A percentile compares a stretch with the other conserved stretches of the same genome.
phyloP scores from a whole-genome alignment of 352 stramenopile genomes.

The Pythium oligandrum region DNA sequence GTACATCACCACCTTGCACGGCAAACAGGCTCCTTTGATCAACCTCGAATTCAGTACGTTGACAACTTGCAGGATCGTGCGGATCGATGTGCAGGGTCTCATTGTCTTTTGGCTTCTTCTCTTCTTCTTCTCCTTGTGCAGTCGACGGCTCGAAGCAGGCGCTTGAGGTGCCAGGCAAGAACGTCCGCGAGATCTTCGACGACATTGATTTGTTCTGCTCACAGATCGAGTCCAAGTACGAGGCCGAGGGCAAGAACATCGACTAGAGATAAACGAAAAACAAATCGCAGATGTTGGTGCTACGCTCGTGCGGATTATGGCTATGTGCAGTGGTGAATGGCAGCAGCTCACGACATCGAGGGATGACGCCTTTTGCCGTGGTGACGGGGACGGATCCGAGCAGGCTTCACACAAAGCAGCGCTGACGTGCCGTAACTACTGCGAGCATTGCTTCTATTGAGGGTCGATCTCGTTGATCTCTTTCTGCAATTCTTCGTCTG shows the following conservation, averaged over 20 bases:
- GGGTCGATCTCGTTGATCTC: slow-evolving; percentile 3
- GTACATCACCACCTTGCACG: slow-evolving; percentile 50
- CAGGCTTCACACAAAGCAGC: too few relatives aligned
- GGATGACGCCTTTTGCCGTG: too few relatives aligned
- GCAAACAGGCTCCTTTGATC: slow-evolving; percentile 46
- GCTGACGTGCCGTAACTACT: too few relatives aligned
- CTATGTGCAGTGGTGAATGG: too few relatives aligned
- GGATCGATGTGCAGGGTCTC: too few relatives aligned
- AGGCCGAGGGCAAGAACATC: slow-evolving; percentile 76
- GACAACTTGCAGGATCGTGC: too few relatives aligned
- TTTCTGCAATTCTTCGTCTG: neutral
- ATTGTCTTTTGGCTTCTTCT: too few relatives aligned
- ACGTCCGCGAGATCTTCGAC: slow-evolving; percentile 81
- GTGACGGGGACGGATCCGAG: too few relatives aligned
- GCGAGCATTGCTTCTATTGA: neutral
- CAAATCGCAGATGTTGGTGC: neutral
- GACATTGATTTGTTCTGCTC: slow-evolving; percentile 81
- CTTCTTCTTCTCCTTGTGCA: slow-evolving; percentile 8
- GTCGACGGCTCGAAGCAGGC: slow-evolving; percentile 75
- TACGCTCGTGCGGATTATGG: too few relatives aligned
- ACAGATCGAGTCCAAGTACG: slow-evolving; percentile 85
- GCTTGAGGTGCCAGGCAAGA: slow-evolving; percentile 65
- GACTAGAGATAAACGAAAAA: slow-evolving; percentile 38
- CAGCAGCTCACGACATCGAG: too few relatives aligned
- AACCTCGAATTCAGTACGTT: slow-evolving; percentile 80